Conservation (phyloP, 2,329 filamentous ascomycete species). For the Malbranchea cinnamomea region DNA sequence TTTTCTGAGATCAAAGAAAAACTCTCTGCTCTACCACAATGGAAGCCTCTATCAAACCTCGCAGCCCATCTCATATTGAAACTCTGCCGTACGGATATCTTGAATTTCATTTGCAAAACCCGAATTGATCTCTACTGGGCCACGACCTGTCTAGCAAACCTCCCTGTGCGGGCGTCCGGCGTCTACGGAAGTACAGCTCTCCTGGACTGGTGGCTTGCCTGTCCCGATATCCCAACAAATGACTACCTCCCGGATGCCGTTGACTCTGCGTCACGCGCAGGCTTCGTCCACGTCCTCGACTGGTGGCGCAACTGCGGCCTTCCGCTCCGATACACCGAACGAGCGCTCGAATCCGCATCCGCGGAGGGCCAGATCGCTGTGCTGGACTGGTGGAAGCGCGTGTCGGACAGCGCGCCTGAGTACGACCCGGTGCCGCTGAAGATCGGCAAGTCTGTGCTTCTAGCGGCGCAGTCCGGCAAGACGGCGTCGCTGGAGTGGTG, state of each 20-base stretch:
- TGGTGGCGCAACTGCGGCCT: constrained; percentile 82
- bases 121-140: constrained; percentile 67
- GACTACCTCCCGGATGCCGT: constrained; percentile 76
- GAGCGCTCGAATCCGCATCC: constrained; percentile 75
- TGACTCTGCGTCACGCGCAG: constrained; percentile 73
- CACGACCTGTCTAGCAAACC: constrained; percentile 64
- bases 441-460: constrained; percentile 69
- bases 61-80: constrained; percentile 84
- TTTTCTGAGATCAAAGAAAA: constrained; percentile 58
- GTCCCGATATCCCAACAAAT: constrained; percentile 66
- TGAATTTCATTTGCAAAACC: constrained; percentile 54
- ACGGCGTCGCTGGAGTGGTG: constrained; percentile 72
- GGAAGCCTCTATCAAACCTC: constrained; percentile 60
- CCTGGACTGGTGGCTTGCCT: constrained; percentile 81
- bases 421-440: constrained; percentile 45
- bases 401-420: constrained; percentile 43
- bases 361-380: constrained; percentile 72
- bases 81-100: constrained; percentile 66
- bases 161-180: constrained; percentile 76
- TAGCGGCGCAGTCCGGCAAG: constrained; percentile 70
- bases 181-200: constrained; percentile 76
- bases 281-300: constrained; percentile 71
- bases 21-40: constrained; percentile 52
- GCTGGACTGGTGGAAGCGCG: constrained; percentile 83
- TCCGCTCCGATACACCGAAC: constrained; percentile 70